Percentiles rank a stretch among this genome's conserved stretches.
These are phyloP conservation scores for Ustulina deusta DNA, from an alignment of 2,329 filamentous ascomycete genomes.

Conservation along the genomic window DNA sequence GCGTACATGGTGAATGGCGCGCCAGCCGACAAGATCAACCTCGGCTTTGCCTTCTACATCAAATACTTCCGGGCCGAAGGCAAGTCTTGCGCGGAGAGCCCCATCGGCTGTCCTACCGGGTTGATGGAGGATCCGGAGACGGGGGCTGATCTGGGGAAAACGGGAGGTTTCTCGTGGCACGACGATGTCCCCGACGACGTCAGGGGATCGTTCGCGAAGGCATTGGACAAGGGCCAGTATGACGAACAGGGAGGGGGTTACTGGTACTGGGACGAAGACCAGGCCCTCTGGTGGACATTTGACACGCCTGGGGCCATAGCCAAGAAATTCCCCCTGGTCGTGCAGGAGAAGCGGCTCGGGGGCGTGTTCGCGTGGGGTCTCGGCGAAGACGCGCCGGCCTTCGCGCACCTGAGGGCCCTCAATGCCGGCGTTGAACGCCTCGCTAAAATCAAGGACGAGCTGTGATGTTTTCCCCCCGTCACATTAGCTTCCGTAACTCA, in stretches of 20 bases:
- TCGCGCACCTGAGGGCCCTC: conserved; percentile 46
- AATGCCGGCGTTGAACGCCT: conserved; percentile 42
- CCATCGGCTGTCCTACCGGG: conserved; percentile 70
- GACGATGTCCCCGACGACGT: conserved; percentile 48
- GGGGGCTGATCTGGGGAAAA: conserved; percentile 68
- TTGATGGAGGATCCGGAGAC: conserved; percentile 69
- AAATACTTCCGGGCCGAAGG: conserved; percentile 73
- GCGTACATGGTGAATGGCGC: conserved; percentile 71
- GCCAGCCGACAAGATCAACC: conserved; percentile 66
- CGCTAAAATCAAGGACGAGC: conserved; percentile 44
- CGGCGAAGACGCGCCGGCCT: conserved; percentile 51
- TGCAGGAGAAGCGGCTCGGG: conserved; percentile 47
- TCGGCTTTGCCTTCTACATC: conserved; percentile 76
- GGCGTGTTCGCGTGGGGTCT: conserved; percentile 53
- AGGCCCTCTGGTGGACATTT: conserved; percentile 52
- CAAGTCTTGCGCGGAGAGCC: conserved; percentile 56
- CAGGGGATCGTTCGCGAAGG: conserved; percentile 45
- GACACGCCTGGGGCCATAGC: conserved; percentile 47
- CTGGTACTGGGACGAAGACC: conserved; percentile 49
- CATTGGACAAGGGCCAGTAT: conserved; percentile 44
- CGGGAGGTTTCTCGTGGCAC: conserved; percentile 50
- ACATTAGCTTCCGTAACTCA: not conserved
- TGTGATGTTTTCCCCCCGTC: conserved; percentile 32
- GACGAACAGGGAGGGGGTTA: conserved; percentile 49
- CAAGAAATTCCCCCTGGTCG: conserved; percentile 48